Evolutionary conservation across 108 stramenopile species (phyloP), one percentile per base, ranked within the genome.

Genomic region (Pseudonitzschia multistriata): DNA sequence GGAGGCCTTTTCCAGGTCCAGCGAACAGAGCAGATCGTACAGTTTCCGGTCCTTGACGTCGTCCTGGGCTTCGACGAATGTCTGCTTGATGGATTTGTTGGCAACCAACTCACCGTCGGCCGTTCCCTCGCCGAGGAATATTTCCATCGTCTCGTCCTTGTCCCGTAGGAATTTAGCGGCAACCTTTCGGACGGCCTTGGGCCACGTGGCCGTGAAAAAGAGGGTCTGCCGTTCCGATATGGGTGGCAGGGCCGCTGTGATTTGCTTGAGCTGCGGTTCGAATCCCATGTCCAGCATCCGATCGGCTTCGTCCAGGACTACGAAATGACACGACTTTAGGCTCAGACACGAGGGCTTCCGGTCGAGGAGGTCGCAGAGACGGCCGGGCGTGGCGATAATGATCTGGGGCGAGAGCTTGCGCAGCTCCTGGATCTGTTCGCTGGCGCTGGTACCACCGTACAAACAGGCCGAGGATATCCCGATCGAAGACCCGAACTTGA

Each of bases 151-250:
- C 62, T 92, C 94, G 53, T 88, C 87, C 48, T 95, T 88, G 4
- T 97, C 97, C 37, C 96, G 92, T 8, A 99, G 96, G 76, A 91
- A 98, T 14, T 97, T 81, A 3, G 97, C 93, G 31, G 95, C 96
- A 67, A 99, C 74, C 80, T 99, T 97, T 72, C 97, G 95, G 37
- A 99, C 97, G 72, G 97, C 95, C 72, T 97, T 94, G 24, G 99
- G 98, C 79, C 98, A 97, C 28, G 99, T 99, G 7, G 99, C 99
- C 27, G 90, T 91, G 73, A 99, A 99, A 5, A 99, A 88, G 88
- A 98, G 95, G 37, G 97, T 99, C 76, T 99, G 99, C 40, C 99
- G 83, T 21, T 76, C 72, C 17, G 71, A 66, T 79, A 93, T 83
- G 72, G 89, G 92, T 47, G 97, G 99, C 36, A 99, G 78, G 8